phyloP scores from a whole-genome alignment of 768 basidiomycete genomes.

The Naganishia onofrii region DNA sequence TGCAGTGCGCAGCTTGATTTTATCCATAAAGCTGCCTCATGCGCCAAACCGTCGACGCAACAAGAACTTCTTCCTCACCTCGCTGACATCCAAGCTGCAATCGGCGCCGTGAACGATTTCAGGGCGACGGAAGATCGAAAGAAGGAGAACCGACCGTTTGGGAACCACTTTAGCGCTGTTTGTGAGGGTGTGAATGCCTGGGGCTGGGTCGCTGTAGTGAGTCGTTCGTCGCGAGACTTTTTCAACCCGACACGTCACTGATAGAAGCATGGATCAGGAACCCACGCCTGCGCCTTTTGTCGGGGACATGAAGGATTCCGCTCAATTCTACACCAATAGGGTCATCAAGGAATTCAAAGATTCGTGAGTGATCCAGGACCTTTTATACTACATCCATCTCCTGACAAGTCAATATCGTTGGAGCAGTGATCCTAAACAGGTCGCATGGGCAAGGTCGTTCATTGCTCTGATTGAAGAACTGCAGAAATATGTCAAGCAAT shows the following conservation, averaged over 20 bases:
- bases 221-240: conserved; percentile 44
- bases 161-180: conserved; percentile 73
- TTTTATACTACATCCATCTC: background rate
- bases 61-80: conserved; percentile 62
- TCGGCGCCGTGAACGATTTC: conserved; percentile 72
- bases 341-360: conserved; percentile 91
- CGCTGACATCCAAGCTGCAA: conserved; percentile 65
- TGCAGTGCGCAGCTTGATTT: conserved; percentile 68
- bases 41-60: conserved; percentile 73
- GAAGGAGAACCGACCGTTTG: conserved; percentile 64
- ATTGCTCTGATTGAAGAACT: conserved; percentile 69
- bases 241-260: background rate
- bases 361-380: conserved; percentile 60
- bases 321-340: conserved; percentile 82
- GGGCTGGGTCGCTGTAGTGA: conserved; percentile 82
- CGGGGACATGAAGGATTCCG: conserved; percentile 78
- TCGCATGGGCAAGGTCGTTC: conserved; percentile 81
- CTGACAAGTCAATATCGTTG: background rate
- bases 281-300: conserved; percentile 77
- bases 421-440: conserved; percentile 76
- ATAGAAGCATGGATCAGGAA: conserved; percentile 53
- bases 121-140: conserved; percentile 79
- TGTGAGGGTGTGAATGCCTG: conserved; percentile 75
- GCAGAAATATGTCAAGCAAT: conserved; percentile 76
- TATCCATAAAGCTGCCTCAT: conserved; percentile 65